Evolutionary conservation across 2,329 filamentous ascomycete genomes (phyloP).

Genomic region (Pleurostoma richardsiae): DNA sequence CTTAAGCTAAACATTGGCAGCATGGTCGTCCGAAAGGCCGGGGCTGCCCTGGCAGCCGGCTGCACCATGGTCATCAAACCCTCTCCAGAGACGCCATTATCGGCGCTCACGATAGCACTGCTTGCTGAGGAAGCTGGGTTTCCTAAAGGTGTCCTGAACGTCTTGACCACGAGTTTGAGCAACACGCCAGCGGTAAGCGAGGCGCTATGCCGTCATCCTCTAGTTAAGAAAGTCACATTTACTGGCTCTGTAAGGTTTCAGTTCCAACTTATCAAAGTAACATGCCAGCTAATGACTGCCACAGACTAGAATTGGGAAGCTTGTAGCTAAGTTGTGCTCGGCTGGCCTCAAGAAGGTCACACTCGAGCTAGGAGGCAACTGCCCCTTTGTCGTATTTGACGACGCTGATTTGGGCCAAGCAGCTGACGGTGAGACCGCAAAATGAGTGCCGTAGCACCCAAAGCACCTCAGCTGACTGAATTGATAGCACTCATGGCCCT

Average conservation of each 20-base stretch:
- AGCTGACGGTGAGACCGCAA: conserved; percentile 26
- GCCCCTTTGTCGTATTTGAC: conserved; percentile 61
- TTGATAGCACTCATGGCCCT: conserved; percentile 22
- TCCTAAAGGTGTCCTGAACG: conserved; percentile 63
- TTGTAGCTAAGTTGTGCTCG: conserved; percentile 59
- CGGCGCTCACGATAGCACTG: conserved; percentile 62
- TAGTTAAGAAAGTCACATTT: conserved; percentile 65
- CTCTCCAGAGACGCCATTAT: conserved; percentile 69
- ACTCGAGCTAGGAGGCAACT: conserved; percentile 70
- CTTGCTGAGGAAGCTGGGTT: conserved; percentile 69
- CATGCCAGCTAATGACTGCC: background rate
- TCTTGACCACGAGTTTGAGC: conserved; percentile 37
- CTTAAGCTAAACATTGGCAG: background rate
- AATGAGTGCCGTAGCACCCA: too few relatives aligned
- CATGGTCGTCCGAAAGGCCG: conserved; percentile 62
- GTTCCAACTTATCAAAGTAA: background rate
- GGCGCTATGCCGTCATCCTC: conserved; percentile 37
- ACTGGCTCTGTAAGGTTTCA: conserved; percentile 48
- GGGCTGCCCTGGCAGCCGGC: conserved; percentile 64
- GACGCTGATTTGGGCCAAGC: conserved; percentile 63
- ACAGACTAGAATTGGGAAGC: conserved; percentile 62
- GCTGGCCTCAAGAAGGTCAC: conserved; percentile 63
- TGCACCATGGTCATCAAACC: conserved; percentile 73
- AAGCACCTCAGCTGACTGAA: too few relatives aligned
- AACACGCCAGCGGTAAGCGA: conserved; percentile 40